Conservation (phyloP, 257 asterid species). For the Gynochthodes officinalis region DNA sequence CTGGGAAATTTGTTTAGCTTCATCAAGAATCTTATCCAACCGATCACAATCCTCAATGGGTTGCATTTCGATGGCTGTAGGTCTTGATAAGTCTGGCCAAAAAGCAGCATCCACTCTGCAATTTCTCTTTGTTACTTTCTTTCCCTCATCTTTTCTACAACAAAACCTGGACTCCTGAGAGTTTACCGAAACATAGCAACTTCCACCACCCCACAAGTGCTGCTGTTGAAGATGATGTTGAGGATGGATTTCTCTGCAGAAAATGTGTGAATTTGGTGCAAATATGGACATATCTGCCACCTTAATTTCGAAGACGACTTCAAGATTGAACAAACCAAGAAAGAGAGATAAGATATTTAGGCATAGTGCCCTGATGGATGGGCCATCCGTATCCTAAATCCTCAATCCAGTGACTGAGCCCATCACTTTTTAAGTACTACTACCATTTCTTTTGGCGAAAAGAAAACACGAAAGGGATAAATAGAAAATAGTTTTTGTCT, state of each 20-base stretch:
- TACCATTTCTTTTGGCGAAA: not conserved
- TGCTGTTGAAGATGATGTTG: slow-evolving; percentile 27
- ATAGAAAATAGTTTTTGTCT: no score
- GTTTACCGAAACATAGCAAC: slow-evolving; percentile 27
- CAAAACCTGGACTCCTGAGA: slow-evolving; percentile 41
- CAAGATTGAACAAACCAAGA: not conserved
- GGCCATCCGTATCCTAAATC: slow-evolving; percentile 1
- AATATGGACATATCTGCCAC: slow-evolving; percentile 57
- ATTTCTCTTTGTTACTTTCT: slow-evolving; percentile 31
- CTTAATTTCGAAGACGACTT: not conserved
- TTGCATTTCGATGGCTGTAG: slow-evolving; percentile 47
- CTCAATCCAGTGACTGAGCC: not conserved
- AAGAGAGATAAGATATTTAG: slow-evolving; percentile 21
- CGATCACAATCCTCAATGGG: slow-evolving; percentile 48
- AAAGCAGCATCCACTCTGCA: slow-evolving; percentile 30
- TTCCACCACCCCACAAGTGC: slow-evolving; percentile 28
- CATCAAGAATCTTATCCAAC: slow-evolving; percentile 60
- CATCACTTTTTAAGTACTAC: not conserved
- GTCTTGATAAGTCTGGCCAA: slow-evolving; percentile 51
- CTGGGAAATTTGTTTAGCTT: slow-evolving; percentile 52
- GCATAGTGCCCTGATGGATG: not conserved
- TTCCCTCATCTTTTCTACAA: slow-evolving; percentile 34
- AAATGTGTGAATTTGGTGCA: slow-evolving; percentile 59
- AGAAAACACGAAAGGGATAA: not conserved
- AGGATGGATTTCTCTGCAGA: slow-evolving; percentile 50